phyloP scores from a whole-genome alignment of 1,139 yeast species.

The Lipomyces yarrowii region DNA sequence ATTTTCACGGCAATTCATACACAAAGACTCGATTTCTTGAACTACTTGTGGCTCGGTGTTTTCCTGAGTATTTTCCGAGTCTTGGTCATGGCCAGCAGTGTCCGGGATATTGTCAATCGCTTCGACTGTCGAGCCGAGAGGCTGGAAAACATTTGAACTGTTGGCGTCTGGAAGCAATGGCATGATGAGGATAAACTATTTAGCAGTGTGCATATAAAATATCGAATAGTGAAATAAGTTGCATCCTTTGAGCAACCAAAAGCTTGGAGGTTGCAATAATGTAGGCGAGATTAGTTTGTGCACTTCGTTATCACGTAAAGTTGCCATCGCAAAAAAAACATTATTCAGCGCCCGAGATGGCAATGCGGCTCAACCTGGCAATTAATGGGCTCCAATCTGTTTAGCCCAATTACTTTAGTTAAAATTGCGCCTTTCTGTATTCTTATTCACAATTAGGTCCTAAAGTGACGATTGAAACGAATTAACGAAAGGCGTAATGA shows the following conservation, averaged over 20 bases:
- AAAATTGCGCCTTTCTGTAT: no score
- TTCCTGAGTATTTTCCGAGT: not conserved
- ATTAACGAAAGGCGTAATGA: no score
- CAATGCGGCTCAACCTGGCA: no score
- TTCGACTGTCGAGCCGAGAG: slow-evolving; percentile 13
- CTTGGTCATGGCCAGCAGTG: not conserved
- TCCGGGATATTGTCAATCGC: not conserved
- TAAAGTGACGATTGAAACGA: no score
- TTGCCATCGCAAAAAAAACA: not conserved
- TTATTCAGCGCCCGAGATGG: not conserved
- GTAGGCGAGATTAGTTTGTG: not conserved
- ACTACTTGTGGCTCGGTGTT: slow-evolving; percentile 80
- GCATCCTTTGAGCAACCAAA: not conserved
- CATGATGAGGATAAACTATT: not conserved
- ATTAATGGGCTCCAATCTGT: no score
- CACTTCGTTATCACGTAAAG: not conserved
- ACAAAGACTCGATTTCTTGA: slow-evolving; percentile 89
- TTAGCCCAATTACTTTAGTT: no score
- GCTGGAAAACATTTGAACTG: slow-evolving; percentile 1
- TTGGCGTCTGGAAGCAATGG: slow-evolving; percentile 1
- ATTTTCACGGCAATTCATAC: slow-evolving; percentile 91
- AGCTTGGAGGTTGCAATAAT: not conserved
- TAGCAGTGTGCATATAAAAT: not conserved
- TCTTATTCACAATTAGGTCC: no score
- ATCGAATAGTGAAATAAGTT: not conserved